Evolutionary conservation across 768 basidiomycete genomes (phyloP).

Genomic region (Myochromella boudieri): DNA sequence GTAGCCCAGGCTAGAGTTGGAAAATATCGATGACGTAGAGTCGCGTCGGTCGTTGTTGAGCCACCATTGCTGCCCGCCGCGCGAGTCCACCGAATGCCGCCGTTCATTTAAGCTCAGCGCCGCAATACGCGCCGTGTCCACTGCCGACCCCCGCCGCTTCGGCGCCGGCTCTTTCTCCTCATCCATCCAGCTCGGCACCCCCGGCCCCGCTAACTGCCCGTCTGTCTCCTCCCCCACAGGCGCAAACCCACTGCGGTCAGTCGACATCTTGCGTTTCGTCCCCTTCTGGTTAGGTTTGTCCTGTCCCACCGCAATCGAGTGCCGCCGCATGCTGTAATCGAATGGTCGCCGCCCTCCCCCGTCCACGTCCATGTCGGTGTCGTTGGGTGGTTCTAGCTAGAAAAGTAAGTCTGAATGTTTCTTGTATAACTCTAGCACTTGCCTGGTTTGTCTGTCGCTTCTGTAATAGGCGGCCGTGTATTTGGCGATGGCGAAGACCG

Average conservation of each 20-base stretch:
- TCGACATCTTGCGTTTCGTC: constrained; percentile 82
- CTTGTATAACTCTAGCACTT: too few species aligned
- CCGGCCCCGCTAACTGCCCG: constrained; percentile 65
- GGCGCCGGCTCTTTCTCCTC: constrained; percentile 61
- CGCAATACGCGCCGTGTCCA: constrained; percentile 76
- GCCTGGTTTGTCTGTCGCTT: too few species aligned
- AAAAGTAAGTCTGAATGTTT: too few species aligned
- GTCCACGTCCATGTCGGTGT: constrained; percentile 41
- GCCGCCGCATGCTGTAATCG: constrained; percentile 70
- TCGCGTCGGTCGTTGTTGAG: constrained; percentile 71
- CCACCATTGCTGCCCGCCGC: constrained; percentile 58
- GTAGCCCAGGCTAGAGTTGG: constrained; percentile 54
- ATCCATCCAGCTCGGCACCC: constrained; percentile 57
- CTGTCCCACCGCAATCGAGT: constrained; percentile 66
- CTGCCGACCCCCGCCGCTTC: constrained; percentile 81
- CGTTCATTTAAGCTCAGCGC: constrained; percentile 78
- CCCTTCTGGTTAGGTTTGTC: constrained; percentile 57
- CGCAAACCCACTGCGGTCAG: constrained; percentile 54
- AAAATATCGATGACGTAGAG: constrained; percentile 68
- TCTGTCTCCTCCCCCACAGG: constrained; percentile 64
- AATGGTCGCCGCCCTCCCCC: constrained; percentile 39
- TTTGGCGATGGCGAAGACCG: constrained; percentile 62
- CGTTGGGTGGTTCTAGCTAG: too few species aligned
- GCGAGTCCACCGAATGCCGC: constrained; percentile 70
- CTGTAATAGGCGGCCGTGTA: too few species aligned